phyloP scores from a whole-genome alignment of 192 early-diverging fungal genomes.

The Podila epigama region DNA sequence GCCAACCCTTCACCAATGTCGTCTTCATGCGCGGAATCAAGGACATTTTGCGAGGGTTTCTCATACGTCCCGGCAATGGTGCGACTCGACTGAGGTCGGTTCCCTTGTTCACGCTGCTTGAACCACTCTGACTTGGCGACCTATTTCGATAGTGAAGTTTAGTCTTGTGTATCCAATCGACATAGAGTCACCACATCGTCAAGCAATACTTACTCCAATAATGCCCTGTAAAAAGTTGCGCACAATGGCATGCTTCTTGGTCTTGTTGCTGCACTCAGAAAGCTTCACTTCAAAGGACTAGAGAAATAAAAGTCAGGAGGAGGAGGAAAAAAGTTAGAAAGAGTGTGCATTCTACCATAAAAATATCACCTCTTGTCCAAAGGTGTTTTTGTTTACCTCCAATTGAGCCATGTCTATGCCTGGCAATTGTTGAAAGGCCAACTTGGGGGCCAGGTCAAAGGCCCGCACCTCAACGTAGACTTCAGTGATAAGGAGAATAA shows the following conservation, averaged over 20 bases:
- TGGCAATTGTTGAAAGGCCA: constrained; percentile 16
- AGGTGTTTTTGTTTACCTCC: constrained; percentile 15
- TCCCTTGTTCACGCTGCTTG: constrained; percentile 28
- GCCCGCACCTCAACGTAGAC: constrained; percentile 46
- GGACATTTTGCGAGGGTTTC: constrained; percentile 18
- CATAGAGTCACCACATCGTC: background rate
- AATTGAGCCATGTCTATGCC: constrained; percentile 22
- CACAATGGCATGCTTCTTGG: constrained; percentile 35
- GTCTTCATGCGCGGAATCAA: constrained; percentile 30
- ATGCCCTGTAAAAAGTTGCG: constrained; percentile 45
- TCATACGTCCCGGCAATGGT: constrained; percentile 36
- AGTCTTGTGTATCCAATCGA: background rate
- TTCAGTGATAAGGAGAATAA: constrained; percentile 41
- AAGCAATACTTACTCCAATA: constrained; percentile 23
- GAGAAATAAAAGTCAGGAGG: background rate
- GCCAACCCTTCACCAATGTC: constrained; percentile 40
- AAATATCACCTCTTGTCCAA: background rate
- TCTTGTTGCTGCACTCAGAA: constrained; percentile 6
- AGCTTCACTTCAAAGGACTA: constrained; percentile 36
- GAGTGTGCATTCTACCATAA: background rate
- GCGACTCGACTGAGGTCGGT: constrained; percentile 6
- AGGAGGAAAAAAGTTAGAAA: background rate
- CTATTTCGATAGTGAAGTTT: background rate
- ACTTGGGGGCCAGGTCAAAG: constrained; percentile 21
- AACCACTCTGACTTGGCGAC: constrained; percentile 49